Percentiles rank a stretch among this genome's conserved stretches.
These are phyloP conservation scores for Xerocomus amazonicus DNA, from an alignment of 1,284 basidiomycete species.

Conservation along the genomic window DNA sequence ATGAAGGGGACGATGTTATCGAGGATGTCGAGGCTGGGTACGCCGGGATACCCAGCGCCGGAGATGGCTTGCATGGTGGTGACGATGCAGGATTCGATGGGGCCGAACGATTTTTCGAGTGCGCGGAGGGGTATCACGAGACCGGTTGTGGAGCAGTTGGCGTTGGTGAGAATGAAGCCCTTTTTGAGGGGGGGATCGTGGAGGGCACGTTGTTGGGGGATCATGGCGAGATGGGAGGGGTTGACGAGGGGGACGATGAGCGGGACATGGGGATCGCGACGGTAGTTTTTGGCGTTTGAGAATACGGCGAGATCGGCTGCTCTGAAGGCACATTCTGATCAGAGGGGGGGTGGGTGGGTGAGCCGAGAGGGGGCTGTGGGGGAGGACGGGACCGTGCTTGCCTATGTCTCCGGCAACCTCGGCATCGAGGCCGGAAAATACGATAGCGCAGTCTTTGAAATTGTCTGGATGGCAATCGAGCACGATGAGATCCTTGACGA, in stretches of 20 bases:
- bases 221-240: conserved; percentile 80
- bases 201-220: conserved; percentile 75
- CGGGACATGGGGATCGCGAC: conserved; percentile 92
- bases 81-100: conserved; percentile 85
- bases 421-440: conserved; percentile 94
- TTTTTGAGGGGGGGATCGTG: conserved; percentile 72
- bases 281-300: conserved; percentile 97
- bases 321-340: conserved; percentile 84
- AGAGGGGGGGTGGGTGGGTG: neutral
- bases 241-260: conserved; percentile 98
- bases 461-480: conserved; percentile 75
- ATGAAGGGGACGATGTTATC: conserved; percentile 98
- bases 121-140: conserved; percentile 91
- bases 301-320: conserved; percentile 89
- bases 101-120: conserved; percentile 90
- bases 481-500: conserved; percentile 70
- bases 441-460: conserved; percentile 81
- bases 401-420: conserved; percentile 95
- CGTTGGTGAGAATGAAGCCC: conserved; percentile 98
- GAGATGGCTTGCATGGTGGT: conserved; percentile 99
- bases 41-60: conserved; percentile 95
- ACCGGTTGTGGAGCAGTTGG: conserved; percentile 97
- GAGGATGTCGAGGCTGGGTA: conserved; percentile 86
- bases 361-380: no score
- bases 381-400: conserved; percentile 37